Evolutionary conservation across 1,284 basidiomycete genomes (phyloP).

Genomic region (Coniferiporia sulphurascens): DNA sequence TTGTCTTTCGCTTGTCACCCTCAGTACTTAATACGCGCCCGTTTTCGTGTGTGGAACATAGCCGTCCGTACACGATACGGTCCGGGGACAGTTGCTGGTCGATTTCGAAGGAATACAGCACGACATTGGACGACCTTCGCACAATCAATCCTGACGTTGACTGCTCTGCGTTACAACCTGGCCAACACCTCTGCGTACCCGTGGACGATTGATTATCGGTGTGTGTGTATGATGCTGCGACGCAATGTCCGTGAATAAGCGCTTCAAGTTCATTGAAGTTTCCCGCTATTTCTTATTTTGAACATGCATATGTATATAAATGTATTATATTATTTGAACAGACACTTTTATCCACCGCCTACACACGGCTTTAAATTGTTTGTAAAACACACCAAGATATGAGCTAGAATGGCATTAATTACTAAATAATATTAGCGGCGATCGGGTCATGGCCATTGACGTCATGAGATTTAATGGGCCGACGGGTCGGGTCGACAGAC

Average conservation of each 20-base stretch:
- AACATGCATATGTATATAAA: neutral
- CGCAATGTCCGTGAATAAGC: neutral
- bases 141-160: conserved; percentile 49
- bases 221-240: neutral
- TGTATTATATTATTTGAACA: neutral
- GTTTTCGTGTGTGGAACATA: conserved; percentile 44
- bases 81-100: conserved; percentile 71
- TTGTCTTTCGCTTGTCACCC: conserved; percentile 55
- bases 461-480: neutral
- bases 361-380: no score
- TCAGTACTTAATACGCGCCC: conserved; percentile 33
- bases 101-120: conserved; percentile 47
- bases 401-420: no score
- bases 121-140: conserved; percentile 48
- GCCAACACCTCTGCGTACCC: conserved; percentile 57
- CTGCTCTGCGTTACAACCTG: conserved; percentile 55
- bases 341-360: neutral
- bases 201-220: conserved; percentile 24
- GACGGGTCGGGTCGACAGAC: no score
- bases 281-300: no score
- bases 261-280: neutral
- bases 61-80: conserved; percentile 45
- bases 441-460: neutral
- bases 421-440: no score
- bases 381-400: no score